Base-by-base conservation (phyloP, 2,329 filamentous ascomycete genomes). In the Ophiognomonia clavigignenti-juglandacearum region DNA sequence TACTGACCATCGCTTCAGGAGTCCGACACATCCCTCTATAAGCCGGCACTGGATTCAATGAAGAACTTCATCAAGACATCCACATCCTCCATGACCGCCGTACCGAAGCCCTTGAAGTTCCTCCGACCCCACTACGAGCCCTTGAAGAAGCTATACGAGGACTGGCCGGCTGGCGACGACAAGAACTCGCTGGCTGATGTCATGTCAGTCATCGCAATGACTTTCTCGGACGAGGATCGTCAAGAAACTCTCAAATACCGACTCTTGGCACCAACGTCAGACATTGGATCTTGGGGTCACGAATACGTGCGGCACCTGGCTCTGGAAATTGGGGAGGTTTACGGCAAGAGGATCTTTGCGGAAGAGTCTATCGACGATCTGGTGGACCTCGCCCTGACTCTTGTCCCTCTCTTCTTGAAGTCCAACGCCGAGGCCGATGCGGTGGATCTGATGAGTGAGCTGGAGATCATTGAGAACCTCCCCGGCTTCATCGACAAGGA, bases 51-150 rank as follows among this genome's bases (percentile, higher is more conserved):
- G 57, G 91, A 97, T 69, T 86, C 90, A 57, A 96, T 98, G 82
- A 97, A 96, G 75, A 89, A 85, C 61, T 95, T 89, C 64, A 98
- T 98, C 77, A 97, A 96, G 76, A 98, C 93, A 47, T 96, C 93
- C 51, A 98, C 93, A 56, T 97, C 91, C 50, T 98, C 95, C 38
- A 98, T 98, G 93, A 98, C 93, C 40, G 93, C 93, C 51, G 93
- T 98, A 53, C 93, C 95, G 20, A 98, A 98, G 72, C 93, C 93
- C 27, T 79, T 98, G 60, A 98, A 98, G 71, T 98, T 98, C 68
- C 80, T 98, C 54, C 83, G 93, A 73, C 93, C 92, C 57, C 92
- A 98, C 69, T 98, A 97, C 72, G 87, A 95, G 69, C 83, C 86
- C 48, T 77, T 98, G 63, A 86, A 86, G 53, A 86, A 86, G 66